Evolutionary conservation across 2,329 filamentous ascomycete species (phyloP), one percentile per base, ranked within the genome.

Genomic region (Xylariaceae sp.): DNA sequence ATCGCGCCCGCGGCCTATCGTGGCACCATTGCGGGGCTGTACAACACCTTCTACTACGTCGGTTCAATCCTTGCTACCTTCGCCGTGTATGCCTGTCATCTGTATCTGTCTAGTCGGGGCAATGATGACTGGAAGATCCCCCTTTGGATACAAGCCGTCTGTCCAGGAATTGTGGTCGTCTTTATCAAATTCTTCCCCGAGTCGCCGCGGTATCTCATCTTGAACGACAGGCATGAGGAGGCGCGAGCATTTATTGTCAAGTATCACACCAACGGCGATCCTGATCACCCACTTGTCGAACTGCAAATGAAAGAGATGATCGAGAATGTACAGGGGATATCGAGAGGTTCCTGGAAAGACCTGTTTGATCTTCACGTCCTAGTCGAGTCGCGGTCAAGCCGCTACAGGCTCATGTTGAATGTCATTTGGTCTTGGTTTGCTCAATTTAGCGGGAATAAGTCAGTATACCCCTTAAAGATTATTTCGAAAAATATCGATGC

Each of bases 1-100:
- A 76, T 81, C 42, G 70, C 77, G 0, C 80, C 82, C 46, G 79
- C 81, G 1, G 67, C 72, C 2, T 78, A 78, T 54, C 73, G 80
- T 41, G 79, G 75, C 20, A 70, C 79, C 2, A 66, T 82, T 17
- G 80, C 79, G 0, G 80, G 77, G n/a, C 67, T 77, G 22, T 70
- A 68, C 48, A 71, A 70, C 37, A 69, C 67, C 2, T 63, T 70
- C 35, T 71, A 67, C 52, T 68, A 69, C 20, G 57, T 71, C 17
- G 58, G 62, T 16, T 61, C 62, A 5, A 63, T 64, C 21, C 44
- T 64, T 10, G 61, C 62, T 14, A 64, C 61, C 1, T 61, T 60
- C 7, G 53, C 60, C 7, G 62, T 64, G 14, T 64, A 64, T 33
- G 61, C 53, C 2, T 61, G 60, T 14, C 62, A 64, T 35, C 52